phyloP scores from a whole-genome alignment of 2,329 filamentous ascomycete species.

The Didymella arachidicola region DNA sequence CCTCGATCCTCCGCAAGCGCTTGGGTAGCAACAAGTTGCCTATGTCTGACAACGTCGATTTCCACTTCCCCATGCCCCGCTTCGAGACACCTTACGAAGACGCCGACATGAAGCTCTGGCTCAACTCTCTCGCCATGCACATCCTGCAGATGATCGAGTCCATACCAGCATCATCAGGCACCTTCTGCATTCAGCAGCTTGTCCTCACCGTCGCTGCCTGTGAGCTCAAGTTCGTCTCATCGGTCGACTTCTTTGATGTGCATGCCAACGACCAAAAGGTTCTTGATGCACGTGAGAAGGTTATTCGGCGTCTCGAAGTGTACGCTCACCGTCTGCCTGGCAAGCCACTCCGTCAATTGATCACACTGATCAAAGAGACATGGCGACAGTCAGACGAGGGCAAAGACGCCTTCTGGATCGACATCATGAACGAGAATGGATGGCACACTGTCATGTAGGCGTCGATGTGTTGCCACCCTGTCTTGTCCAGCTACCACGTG shows the following conservation, averaged over 20 bases:
- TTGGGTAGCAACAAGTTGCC: slow-evolving; percentile 43
- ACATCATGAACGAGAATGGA: slow-evolving; percentile 64
- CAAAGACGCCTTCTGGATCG: slow-evolving; percentile 62
- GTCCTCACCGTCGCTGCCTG: slow-evolving; percentile 60
- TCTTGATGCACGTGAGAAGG: slow-evolving; percentile 58
- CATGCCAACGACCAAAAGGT: slow-evolving; percentile 55
- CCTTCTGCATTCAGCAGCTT: slow-evolving; percentile 62
- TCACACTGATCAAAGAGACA: slow-evolving; percentile 61
- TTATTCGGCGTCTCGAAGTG: slow-evolving; percentile 58
- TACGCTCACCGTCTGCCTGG: slow-evolving; percentile 59
- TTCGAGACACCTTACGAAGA: slow-evolving; percentile 47
- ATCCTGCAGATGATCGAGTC: slow-evolving; percentile 59
- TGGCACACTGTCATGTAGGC: slow-evolving; percentile 65
- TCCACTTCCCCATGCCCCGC: slow-evolving; percentile 44
- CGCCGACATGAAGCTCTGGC: slow-evolving; percentile 52
- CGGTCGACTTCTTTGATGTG: slow-evolving; percentile 47
- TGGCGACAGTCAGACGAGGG: slow-evolving; percentile 62
- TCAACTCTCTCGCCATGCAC: slow-evolving; percentile 61
- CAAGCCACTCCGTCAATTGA: slow-evolving; percentile 60
- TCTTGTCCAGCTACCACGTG: not conserved
- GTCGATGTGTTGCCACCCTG: slow-evolving; percentile 11
- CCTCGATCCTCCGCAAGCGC: slow-evolving; percentile 58
- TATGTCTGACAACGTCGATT: slow-evolving; percentile 36
- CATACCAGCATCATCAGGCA: slow-evolving; percentile 61
- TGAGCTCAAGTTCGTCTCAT: slow-evolving; percentile 58